These are phyloP conservation scores for Remersonia thermophila DNA, from an alignment of 2,329 filamentous ascomycete genomes.

Conservation along the genomic window DNA sequence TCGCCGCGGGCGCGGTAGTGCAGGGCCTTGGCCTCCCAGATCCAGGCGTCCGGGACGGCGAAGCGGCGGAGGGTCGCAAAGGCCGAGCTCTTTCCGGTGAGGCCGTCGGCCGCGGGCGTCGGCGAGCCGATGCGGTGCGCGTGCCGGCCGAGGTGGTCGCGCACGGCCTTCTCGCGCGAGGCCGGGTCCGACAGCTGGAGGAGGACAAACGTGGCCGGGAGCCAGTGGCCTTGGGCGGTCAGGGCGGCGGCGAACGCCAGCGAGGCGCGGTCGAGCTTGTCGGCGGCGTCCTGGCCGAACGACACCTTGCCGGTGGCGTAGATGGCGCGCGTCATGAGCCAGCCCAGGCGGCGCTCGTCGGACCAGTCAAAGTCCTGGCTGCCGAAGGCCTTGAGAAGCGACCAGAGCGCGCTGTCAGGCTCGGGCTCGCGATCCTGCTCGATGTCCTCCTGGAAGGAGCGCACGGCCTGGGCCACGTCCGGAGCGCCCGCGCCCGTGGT, in stretches of 20 bases:
- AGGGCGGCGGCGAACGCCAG: slow-evolving; percentile 54
- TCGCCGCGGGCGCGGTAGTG: slow-evolving; percentile 66
- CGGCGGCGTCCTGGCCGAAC: slow-evolving; percentile 40
- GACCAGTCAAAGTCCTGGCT: slow-evolving; percentile 52
- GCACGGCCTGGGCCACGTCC: slow-evolving; percentile 59
- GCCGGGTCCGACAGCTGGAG: slow-evolving; percentile 56
- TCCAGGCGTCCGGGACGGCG: slow-evolving; percentile 62
- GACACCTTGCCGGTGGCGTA: slow-evolving; percentile 36
- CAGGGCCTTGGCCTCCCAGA: slow-evolving; percentile 78
- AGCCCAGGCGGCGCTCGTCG: slow-evolving; percentile 64
- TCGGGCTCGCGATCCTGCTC: slow-evolving; percentile 58
- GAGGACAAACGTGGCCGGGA: slow-evolving; percentile 64
- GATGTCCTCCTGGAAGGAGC: slow-evolving; percentile 62
- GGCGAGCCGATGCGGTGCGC: slow-evolving; percentile 49
- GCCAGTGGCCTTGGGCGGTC: slow-evolving; percentile 51
- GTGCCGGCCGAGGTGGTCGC: slow-evolving; percentile 63
- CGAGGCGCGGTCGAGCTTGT: slow-evolving; percentile 54
- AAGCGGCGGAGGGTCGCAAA: slow-evolving; percentile 49
- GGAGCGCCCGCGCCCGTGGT: slow-evolving; percentile 45
- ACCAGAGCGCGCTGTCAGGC: slow-evolving; percentile 53
- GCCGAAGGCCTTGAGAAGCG: slow-evolving; percentile 70
- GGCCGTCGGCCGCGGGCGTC: slow-evolving; percentile 32
- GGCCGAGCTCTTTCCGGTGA: slow-evolving; percentile 37
- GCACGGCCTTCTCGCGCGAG: slow-evolving; percentile 53
- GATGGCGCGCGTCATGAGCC: slow-evolving; percentile 69